Percentiles rank a stretch among this genome's conserved stretches.
Evolutionary conservation across 495 filamentous ascomycete genomes (phyloP).

Genomic region (Clohesyomyces aquaticus): DNA sequence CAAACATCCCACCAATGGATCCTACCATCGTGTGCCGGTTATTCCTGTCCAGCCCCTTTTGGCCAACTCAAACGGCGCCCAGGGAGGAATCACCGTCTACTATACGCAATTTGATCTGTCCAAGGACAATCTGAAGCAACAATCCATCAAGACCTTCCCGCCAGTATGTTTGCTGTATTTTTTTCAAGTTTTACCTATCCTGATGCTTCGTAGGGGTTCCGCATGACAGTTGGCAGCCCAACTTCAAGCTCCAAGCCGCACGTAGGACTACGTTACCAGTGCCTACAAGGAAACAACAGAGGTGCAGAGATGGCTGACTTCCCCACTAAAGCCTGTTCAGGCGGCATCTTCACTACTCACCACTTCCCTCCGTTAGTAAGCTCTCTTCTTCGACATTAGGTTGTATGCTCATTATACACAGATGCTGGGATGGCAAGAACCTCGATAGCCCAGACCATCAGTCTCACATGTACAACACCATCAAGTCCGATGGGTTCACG

Average conservation of each 20-base stretch:
- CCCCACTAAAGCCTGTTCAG: slow-evolving; percentile 52
- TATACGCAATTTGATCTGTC: slow-evolving; percentile 52
- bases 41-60: slow-evolving; percentile 51
- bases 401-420: slow-evolving; percentile 15
- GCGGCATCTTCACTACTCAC: slow-evolving; percentile 56
- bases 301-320: slow-evolving; percentile 52
- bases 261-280: slow-evolving; percentile 55
- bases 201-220: slow-evolving; percentile 53
- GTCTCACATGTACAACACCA: slow-evolving; percentile 38
- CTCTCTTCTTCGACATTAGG: not conserved
- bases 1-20: slow-evolving; percentile 53
- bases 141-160: slow-evolving; percentile 52
- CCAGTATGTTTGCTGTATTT: slow-evolving; percentile 42
- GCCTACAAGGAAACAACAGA: slow-evolving; percentile 49
- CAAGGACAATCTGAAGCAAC: slow-evolving; percentile 50
- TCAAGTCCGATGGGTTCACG: slow-evolving; percentile 22
- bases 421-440: slow-evolving; percentile 36
- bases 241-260: slow-evolving; percentile 42
- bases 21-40: slow-evolving; percentile 52
- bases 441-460: slow-evolving; percentile 38
- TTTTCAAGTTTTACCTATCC: not conserved
- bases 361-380: slow-evolving; percentile 53
- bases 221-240: slow-evolving; percentile 58
- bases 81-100: slow-evolving; percentile 55
- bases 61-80: slow-evolving; percentile 46